Evolutionary conservation across 164 flowering plant species (phyloP).

Genomic region (Stephania cephalantha): DNA sequence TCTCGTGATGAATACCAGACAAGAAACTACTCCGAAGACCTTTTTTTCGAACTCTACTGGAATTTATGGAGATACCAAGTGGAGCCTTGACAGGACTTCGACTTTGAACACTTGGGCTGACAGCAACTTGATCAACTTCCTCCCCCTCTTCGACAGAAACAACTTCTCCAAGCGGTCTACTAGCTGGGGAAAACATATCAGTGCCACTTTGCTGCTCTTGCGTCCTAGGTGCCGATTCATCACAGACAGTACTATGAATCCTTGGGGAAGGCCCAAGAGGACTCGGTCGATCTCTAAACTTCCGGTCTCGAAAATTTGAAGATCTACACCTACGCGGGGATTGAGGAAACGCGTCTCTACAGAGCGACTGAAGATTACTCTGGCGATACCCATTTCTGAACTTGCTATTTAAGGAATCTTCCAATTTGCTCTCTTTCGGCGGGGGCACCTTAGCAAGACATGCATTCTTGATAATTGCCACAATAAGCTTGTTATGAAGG

Average conservation of each 20-base stretch:
- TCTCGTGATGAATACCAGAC: constrained; percentile 21
- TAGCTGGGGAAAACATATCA: constrained; percentile 56
- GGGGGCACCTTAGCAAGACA: constrained; percentile 52
- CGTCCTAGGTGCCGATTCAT: constrained; percentile 33
- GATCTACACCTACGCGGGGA: constrained; percentile 66
- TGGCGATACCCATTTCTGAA: constrained; percentile 32
- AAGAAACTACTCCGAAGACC: constrained; percentile 22
- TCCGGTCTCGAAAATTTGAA: constrained; percentile 35
- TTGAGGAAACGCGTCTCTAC: constrained; percentile 42
- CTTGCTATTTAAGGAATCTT: constrained; percentile 24
- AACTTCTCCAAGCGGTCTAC: constrained; percentile 63
- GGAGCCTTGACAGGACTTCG: constrained; percentile 81
- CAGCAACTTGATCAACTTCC: constrained; percentile 74
- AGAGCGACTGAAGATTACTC: constrained; percentile 36
- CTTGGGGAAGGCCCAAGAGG: constrained; percentile 57
- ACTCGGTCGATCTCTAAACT: constrained; percentile 47
- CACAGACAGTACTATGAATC: constrained; percentile 23
- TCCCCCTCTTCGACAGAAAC: constrained; percentile 86
- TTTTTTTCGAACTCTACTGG: constrained; percentile 32
- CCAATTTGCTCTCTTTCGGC: constrained; percentile 23
- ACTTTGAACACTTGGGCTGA: constrained; percentile 67
- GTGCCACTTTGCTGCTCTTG: constrained; percentile 60
- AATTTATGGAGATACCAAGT: constrained; percentile 54
- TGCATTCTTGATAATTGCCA: constrained; percentile 59
- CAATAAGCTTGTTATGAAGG: constrained; percentile 64